Evolutionary conservation across 306 rosid genomes (phyloP).

Genomic region (Pyrus pyrifolia): DNA sequence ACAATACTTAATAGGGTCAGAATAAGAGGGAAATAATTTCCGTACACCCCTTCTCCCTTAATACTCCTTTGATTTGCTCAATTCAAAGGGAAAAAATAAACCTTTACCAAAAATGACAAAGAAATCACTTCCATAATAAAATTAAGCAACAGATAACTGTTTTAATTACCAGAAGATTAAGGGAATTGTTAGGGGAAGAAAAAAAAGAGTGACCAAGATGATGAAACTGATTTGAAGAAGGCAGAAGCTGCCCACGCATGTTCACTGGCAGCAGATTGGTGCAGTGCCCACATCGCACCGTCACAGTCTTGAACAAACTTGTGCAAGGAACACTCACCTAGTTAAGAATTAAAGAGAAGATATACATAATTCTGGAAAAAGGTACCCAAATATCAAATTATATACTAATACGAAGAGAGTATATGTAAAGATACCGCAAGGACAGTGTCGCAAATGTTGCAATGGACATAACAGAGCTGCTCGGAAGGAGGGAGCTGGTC

Average conservation of each 20-base stretch:
- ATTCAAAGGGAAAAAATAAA: too few species aligned
- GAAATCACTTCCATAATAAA: too few species aligned
- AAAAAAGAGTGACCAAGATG: slow-evolving; percentile 73
- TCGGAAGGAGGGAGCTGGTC: slow-evolving; percentile 89
- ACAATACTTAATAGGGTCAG: too few species aligned
- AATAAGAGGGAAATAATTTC: too few species aligned
- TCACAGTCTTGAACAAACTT: slow-evolving; percentile 89
- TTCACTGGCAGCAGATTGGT: slow-evolving; percentile 85
- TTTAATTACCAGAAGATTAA: slow-evolving; percentile 53
- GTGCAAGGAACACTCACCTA: slow-evolving; percentile 94
- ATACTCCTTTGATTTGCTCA: too few species aligned
- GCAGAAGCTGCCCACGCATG: slow-evolving; percentile 80
- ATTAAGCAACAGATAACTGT: too few species aligned
- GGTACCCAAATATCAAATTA: neutral
- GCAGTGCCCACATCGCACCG: slow-evolving; percentile 98
- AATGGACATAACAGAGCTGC: slow-evolving; percentile 96
- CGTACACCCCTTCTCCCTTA: too few species aligned
- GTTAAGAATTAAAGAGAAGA: neutral
- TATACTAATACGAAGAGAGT: neutral
- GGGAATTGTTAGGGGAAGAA: slow-evolving; percentile 43
- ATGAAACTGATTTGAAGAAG: slow-evolving; percentile 74
- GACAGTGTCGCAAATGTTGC: slow-evolving; percentile 92
- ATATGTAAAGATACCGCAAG: slow-evolving; percentile 55
- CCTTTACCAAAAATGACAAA: too few species aligned
- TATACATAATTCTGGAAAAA: neutral